These are phyloP conservation scores for sweet orange (Citrus sinensis) DNA, from an alignment of 345 rosid genomes.

Conservation along the genomic window DVS_A1.0 CM039162.1:23533001-23533500, in stretches of 20 bases:
- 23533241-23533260: neutral
- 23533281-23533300: neutral
- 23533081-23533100: too few species aligned
- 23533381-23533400: too few species aligned
- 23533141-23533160: neutral
- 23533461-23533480: too few species aligned
- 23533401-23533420: too few species aligned
- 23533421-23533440: rapidly evolving
- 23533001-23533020: neutral
- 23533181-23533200: neutral
- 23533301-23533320: too few species aligned
- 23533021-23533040: neutral
- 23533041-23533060: too few species aligned
- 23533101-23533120: too few species aligned
- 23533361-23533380: too few species aligned
- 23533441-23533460: rapidly evolving
- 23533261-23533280: neutral
- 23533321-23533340: too few species aligned
- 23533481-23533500: rapidly evolving
- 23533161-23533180: neutral
- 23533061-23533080: too few species aligned
- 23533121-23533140: neutral
- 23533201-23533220: neutral
- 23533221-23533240: neutral
- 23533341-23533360: too few species aligned